phyloP scores from a whole-genome alignment of 148 eudicot species.

The Polygonum aviculare region DNA sequence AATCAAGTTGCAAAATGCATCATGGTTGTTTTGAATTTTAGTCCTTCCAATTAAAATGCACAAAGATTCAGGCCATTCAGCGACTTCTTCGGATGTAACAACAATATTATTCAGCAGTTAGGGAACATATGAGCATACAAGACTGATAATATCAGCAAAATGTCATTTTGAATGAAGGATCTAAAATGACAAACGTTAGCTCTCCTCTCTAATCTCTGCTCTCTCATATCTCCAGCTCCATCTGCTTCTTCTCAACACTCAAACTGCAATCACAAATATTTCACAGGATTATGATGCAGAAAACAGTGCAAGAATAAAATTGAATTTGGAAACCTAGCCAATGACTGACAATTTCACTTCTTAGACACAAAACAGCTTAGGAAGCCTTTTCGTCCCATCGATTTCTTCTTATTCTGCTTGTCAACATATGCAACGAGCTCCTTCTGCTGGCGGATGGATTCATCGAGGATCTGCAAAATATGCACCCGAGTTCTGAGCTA shows the following conservation, averaged over 20 bases:
- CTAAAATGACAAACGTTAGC: constrained; percentile 16
- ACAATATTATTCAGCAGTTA: background rate
- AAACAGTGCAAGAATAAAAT: background rate
- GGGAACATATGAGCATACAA: background rate
- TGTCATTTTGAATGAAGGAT: background rate
- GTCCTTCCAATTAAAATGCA: background rate
- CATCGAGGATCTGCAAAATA: constrained; percentile 62
- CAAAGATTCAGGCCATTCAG: background rate
- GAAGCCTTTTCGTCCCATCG: background rate
- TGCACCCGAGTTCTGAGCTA: background rate
- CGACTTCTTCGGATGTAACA: background rate
- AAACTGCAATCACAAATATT: constrained; percentile 26
- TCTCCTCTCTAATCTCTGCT: background rate
- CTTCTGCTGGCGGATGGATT: constrained; percentile 43
- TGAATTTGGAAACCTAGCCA: background rate
- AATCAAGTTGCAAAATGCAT: no score
- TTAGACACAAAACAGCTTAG: constrained; percentile 1
- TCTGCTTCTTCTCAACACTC: constrained; percentile 11
- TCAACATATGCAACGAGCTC: constrained; percentile 63
- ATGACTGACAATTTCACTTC: background rate
- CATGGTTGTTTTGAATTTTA: no score
- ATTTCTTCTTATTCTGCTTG: constrained; percentile 83
- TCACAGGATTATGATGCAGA: background rate
- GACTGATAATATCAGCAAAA: background rate
- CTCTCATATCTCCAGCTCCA: constrained; percentile 4